phyloP scores from a whole-genome alignment of 1,284 basidiomycete genomes.

The Moniliella sp. region DNA sequence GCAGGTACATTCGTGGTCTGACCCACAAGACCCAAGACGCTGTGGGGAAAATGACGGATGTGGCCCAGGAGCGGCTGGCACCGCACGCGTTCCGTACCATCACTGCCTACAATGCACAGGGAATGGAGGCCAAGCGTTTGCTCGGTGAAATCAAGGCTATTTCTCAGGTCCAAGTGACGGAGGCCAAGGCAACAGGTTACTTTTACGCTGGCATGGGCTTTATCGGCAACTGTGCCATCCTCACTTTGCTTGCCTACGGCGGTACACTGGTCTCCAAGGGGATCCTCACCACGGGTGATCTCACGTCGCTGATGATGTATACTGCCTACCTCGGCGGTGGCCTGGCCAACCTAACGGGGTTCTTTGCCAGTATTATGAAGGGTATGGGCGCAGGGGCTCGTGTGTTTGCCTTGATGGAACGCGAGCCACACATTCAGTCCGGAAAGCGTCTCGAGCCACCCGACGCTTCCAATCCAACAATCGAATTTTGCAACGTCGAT shows the following conservation, averaged over 20 bases:
- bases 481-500: constrained; percentile 19
- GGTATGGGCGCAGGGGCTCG: constrained; percentile 77
- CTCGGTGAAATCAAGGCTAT: constrained; percentile 46
- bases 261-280: constrained; percentile 71
- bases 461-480: constrained; percentile 31
- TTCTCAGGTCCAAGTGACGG: constrained; percentile 56
- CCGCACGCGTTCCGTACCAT: constrained; percentile 59
- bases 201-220: constrained; percentile 73
- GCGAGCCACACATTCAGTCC: constrained; percentile 30
- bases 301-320: constrained; percentile 59
- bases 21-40: constrained; percentile 81
- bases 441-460: constrained; percentile 33
- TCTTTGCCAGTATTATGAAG: constrained; percentile 39
- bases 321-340: constrained; percentile 63
- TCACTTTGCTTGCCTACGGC: constrained; percentile 74
- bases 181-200: constrained; percentile 69
- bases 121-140: constrained; percentile 46
- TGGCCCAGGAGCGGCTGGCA: constrained; percentile 73
- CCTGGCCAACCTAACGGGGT: constrained; percentile 34
- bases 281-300: constrained; percentile 46
- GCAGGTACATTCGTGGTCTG: constrained; percentile 72
- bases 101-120: constrained; percentile 61
- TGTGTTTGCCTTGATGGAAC: constrained; percentile 73
- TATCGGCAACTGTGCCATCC: constrained; percentile 76
- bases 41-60: constrained; percentile 69